phyloP scores from a whole-genome alignment of 495 filamentous ascomycete species.

The Poronia punctata region DNA sequence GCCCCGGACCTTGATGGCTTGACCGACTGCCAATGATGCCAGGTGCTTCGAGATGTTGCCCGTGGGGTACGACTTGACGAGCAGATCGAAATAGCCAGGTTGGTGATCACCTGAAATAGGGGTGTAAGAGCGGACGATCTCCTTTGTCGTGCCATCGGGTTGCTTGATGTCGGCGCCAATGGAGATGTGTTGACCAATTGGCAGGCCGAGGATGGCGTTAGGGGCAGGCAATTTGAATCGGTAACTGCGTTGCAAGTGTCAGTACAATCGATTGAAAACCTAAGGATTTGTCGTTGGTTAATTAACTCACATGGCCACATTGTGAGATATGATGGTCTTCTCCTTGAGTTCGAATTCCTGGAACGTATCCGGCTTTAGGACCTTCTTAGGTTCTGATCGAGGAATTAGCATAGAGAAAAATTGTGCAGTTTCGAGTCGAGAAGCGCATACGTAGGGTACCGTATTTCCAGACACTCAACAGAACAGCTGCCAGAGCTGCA shows the following conservation, averaged over 20 bases:
- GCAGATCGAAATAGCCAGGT: slow-evolving; percentile 89
- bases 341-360: slow-evolving; percentile 85
- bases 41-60: slow-evolving; percentile 95
- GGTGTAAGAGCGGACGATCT: slow-evolving; percentile 92
- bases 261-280: slow-evolving; percentile 5
- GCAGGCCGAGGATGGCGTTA: slow-evolving; percentile 82
- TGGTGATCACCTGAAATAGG: slow-evolving; percentile 90
- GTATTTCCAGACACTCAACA: slow-evolving; percentile 58
- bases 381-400: slow-evolving; percentile 59
- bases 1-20: slow-evolving; percentile 81
- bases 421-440: not conserved
- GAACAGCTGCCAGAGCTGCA: slow-evolving; percentile 56
- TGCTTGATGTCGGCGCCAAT: slow-evolving; percentile 68
- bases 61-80: slow-evolving; percentile 94
- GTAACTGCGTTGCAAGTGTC: slow-evolving; percentile 54
- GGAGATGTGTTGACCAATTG: slow-evolving; percentile 98
- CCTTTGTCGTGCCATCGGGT: slow-evolving; percentile 64
- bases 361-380: slow-evolving; percentile 79
- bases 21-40: slow-evolving; percentile 69
- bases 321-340: slow-evolving; percentile 90
- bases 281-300: not conserved
- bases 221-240: slow-evolving; percentile 75
- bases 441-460: slow-evolving; percentile 47
- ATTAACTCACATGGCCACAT: slow-evolving; percentile 74
- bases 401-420: slow-evolving; percentile 21